A percentile compares a stretch with the other conserved stretches of the same genome.
Conservation (phyloP, 2,329 filamentous ascomycete genomes). For the Grosmannia huntii region DNA sequence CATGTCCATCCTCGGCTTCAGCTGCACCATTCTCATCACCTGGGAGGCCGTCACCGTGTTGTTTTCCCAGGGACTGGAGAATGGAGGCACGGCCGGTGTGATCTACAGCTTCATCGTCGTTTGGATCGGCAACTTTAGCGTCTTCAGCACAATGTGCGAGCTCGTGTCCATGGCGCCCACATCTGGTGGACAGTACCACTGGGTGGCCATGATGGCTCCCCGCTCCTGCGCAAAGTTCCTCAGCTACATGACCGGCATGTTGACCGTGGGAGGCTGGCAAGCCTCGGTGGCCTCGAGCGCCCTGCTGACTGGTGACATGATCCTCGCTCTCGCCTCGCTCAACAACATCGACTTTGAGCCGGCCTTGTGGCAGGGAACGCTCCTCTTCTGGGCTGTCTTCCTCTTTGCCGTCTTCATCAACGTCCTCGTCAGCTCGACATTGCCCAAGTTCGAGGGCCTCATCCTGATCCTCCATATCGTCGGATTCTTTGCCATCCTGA, state of each 20-base stretch:
- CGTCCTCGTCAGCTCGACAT: conserved; percentile 26
- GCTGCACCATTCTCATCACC: conserved; percentile 36
- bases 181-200: conserved; percentile 45
- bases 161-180: conserved; percentile 33
- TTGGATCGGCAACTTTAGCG: conserved; percentile 29
- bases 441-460: conserved; percentile 36
- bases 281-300: conserved; percentile 21
- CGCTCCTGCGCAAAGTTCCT: conserved; percentile 33
- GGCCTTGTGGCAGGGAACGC: conserved; percentile 31
- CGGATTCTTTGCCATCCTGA: conserved; percentile 12
- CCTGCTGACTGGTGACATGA: conserved; percentile 30
- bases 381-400: conserved; percentile 33
- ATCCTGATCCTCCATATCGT: conserved; percentile 20
- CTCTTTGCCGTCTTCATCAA: conserved; percentile 35
- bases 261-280: conserved; percentile 32
- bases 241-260: conserved; percentile 40
- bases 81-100: conserved; percentile 37
- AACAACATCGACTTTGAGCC: conserved; percentile 25
- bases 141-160: conserved; percentile 25
- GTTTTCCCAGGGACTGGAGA: conserved; percentile 24
- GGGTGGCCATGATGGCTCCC: conserved; percentile 40
- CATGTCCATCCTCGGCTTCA: conserved; percentile 35
- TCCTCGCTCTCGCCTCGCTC: conserved; percentile 28
- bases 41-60: conserved; percentile 29
- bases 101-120: conserved; percentile 36